Percentiles rank a stretch among this genome's conserved stretches.
These are phyloP conservation scores for Sordariomycetes sp. DNA, from an alignment of 2,329 filamentous ascomycete species.

Conservation along the genomic window DNA sequence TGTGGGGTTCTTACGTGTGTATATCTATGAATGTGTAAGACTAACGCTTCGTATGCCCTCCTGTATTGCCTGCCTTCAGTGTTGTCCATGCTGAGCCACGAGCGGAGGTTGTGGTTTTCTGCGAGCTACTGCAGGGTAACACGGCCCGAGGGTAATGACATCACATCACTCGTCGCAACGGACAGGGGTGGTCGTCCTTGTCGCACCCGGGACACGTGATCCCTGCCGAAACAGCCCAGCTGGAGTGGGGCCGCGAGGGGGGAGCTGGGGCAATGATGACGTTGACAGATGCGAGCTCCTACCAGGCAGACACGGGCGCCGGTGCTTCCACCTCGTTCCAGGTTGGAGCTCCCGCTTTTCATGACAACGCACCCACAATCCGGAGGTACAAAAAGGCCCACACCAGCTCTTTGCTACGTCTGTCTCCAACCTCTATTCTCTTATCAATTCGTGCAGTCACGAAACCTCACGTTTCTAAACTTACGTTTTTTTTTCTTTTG, in stretches of 20 bases:
- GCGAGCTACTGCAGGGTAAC: not conserved
- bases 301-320: not conserved
- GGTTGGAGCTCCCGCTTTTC: not conserved
- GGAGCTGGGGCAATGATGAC: not conserved
- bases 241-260: not conserved
- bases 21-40: not conserved
- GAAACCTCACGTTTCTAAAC: not conserved
- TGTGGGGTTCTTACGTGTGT: not conserved
- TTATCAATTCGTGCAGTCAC: not conserved
- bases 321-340: not conserved
- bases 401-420: not conserved
- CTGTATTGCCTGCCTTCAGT: too few relatives aligned
- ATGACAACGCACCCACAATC: slow-evolving; percentile 3
- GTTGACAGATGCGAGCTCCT: not conserved
- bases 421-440: not conserved
- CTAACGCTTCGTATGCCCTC: not conserved
- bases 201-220: not conserved
- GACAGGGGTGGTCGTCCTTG: not conserved
- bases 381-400: not conserved
- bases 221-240: not conserved
- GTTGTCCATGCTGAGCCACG: too few relatives aligned
- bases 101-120: too few relatives aligned
- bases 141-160: not conserved
- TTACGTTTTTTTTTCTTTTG: not conserved
- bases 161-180: not conserved